phyloP scores from a whole-genome alignment of 768 basidiomycete species.

The Tubosaeta sp. region DNA sequence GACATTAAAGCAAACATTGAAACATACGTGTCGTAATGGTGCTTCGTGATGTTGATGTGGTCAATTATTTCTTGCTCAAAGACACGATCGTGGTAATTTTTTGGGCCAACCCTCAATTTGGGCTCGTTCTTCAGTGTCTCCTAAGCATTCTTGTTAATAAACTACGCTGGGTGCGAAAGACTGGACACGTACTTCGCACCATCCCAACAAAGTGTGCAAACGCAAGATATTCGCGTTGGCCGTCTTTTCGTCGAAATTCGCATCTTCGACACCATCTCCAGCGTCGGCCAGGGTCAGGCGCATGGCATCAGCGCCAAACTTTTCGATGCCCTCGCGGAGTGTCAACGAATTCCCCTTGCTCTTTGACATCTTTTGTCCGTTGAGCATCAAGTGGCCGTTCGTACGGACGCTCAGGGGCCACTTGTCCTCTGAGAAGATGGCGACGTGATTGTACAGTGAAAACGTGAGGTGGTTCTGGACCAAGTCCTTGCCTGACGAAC shows the following conservation, averaged over 20 bases:
- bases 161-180: not conserved
- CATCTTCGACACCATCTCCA: constrained; percentile 96
- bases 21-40: constrained; percentile 76
- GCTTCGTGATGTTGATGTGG: constrained; percentile 76
- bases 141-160: constrained; percentile 35
- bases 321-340: constrained; percentile 78
- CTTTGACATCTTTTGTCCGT: constrained; percentile 99
- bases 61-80: constrained; percentile 92
- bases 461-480: constrained; percentile 96
- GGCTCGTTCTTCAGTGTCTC: constrained; percentile 74
- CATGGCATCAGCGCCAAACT: constrained; percentile 97
- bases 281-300: constrained; percentile 91
- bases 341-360: constrained; percentile 95
- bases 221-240: constrained; percentile 96
- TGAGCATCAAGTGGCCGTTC: constrained; percentile 95
- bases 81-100: constrained; percentile 78
- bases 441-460: constrained; percentile 91
- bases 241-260: constrained; percentile 98
- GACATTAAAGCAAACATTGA: not conserved
- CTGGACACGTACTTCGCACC: constrained; percentile 76
- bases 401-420: constrained; percentile 91
- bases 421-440: constrained; percentile 80
- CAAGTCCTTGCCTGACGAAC: constrained; percentile 96
- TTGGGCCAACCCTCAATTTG: constrained; percentile 68
- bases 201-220: constrained; percentile 82